Conservation (phyloP, 2,329 filamentous ascomycete genomes). For the Colletotrichum gigasporum region DNA sequence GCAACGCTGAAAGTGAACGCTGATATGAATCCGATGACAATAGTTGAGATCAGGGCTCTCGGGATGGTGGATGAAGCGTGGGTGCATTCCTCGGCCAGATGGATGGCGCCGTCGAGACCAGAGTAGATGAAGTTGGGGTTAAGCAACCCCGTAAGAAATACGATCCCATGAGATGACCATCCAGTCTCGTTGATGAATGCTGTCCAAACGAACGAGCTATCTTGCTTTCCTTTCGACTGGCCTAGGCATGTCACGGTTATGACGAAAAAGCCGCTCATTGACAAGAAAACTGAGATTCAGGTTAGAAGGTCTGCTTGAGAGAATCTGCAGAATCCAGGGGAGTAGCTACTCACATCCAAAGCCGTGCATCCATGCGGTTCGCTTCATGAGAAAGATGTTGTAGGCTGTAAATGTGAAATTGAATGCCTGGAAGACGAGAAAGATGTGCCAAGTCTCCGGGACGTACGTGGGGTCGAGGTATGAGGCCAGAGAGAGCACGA, state of each 20-base stretch:
- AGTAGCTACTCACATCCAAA: background rate
- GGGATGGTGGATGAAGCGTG: conserved; percentile 42
- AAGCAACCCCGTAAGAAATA: conserved; percentile 49
- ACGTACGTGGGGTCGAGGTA: conserved; percentile 10
- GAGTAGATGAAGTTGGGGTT: conserved; percentile 48
- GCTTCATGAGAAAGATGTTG: conserved; percentile 19
- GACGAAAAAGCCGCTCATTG: conserved; percentile 37
- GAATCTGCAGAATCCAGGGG: too few relatives aligned
- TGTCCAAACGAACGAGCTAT: conserved; percentile 39
- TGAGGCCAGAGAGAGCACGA: conserved; percentile 7
- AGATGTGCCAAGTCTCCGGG: conserved; percentile 22
- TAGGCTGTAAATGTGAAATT: conserved; percentile 7
- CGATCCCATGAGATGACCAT: conserved; percentile 40
- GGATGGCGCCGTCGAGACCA: conserved; percentile 46
- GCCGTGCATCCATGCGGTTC: conserved; percentile 15
- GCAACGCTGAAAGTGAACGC: conserved; percentile 41
- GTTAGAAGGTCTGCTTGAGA: background rate
- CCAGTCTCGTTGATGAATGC: conserved; percentile 40
- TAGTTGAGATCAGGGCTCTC: conserved; percentile 42
- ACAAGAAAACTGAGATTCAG: background rate
- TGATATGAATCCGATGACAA: conserved; percentile 44
- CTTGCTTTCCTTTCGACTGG: conserved; percentile 15
- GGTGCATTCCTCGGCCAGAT: conserved; percentile 48
- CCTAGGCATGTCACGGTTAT: conserved; percentile 42
- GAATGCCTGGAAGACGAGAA: conserved; percentile 13